These are phyloP conservation scores for Solanum commersonii DNA, from an alignment of 257 asterid species.

Conservation along the genomic window DNA sequence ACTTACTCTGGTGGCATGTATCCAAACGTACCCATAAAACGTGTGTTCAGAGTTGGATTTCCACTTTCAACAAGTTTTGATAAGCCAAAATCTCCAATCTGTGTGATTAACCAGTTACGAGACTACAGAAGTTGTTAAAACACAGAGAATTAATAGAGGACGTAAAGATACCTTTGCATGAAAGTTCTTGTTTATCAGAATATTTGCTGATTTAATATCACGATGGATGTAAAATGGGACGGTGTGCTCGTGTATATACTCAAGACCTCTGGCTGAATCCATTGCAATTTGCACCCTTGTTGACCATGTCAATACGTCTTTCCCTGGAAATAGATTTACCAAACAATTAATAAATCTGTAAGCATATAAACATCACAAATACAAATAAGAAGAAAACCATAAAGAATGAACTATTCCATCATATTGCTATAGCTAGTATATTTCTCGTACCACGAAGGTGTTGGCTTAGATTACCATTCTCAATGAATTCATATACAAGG, in stretches of 20 bases:
- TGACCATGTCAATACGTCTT: constrained; percentile 72
- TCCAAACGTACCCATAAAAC: constrained; percentile 91
- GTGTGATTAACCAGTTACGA: neutral
- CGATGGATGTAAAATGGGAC: constrained; percentile 91
- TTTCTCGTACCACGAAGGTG: constrained; percentile 71
- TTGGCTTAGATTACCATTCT: constrained; percentile 77
- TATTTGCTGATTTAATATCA: constrained; percentile 89
- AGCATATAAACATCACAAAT: neutral
- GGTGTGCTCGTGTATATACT: constrained; percentile 92
- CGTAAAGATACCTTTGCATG: constrained; percentile 61
- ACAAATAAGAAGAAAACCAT: neutral
- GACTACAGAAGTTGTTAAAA: neutral
- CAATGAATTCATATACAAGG: constrained; percentile 83
- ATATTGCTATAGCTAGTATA: neutral
- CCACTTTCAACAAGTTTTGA: constrained; percentile 86
- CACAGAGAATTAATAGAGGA: neutral
- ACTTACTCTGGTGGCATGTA: constrained; percentile 99
- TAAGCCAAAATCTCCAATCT: constrained; percentile 97
- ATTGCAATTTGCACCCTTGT: constrained; percentile 82
- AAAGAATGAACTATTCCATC: neutral
- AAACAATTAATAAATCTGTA: neutral
- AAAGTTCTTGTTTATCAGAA: constrained; percentile 67
- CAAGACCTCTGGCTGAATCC: constrained; percentile 96
- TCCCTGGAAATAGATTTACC: constrained; percentile 26
- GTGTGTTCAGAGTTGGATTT: constrained; percentile 64